These are phyloP conservation scores for Ambrosiella cleistominuta DNA, from an alignment of 2,329 filamentous ascomycete genomes.

Conservation along the genomic window DNA sequence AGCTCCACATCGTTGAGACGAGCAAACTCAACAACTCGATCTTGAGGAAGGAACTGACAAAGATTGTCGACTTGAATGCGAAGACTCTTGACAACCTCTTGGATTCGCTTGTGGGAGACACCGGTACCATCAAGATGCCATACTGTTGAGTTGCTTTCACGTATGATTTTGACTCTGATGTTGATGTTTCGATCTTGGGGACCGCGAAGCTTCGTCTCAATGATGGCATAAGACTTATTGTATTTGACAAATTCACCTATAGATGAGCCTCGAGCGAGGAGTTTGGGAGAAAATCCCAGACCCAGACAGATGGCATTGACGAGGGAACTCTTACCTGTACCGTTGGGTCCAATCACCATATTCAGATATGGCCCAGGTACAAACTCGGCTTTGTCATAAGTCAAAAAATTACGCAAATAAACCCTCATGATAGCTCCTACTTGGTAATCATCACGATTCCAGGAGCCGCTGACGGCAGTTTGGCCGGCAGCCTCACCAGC, in stretches of 20 bases:
- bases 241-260: slow-evolving; percentile 88
- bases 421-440: slow-evolving; percentile 82
- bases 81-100: slow-evolving; percentile 49
- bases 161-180: slow-evolving; percentile 58
- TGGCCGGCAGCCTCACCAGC: not conserved
- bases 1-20: slow-evolving; percentile 65
- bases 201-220: slow-evolving; percentile 78
- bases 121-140: slow-evolving; percentile 60
- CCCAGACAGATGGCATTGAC: slow-evolving; percentile 94
- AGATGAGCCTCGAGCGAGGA: slow-evolving; percentile 71
- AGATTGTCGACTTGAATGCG: slow-evolving; percentile 95
- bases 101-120: slow-evolving; percentile 44
- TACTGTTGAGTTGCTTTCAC: slow-evolving; percentile 64
- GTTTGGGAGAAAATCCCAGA: slow-evolving; percentile 63
- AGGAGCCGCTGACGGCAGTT: slow-evolving; percentile 6
- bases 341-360: slow-evolving; percentile 98
- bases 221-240: slow-evolving; percentile 54
- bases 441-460: slow-evolving; percentile 27
- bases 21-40: slow-evolving; percentile 88
- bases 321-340: slow-evolving; percentile 90
- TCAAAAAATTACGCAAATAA: slow-evolving; percentile 76
- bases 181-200: slow-evolving; percentile 48
- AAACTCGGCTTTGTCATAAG: slow-evolving; percentile 84
- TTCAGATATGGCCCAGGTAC: slow-evolving; percentile 82
- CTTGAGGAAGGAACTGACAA: slow-evolving; percentile 91